Percentiles rank a stretch among this genome's conserved stretches.
phyloP scores from a whole-genome alignment of 2,329 filamentous ascomycete genomes.

The Penicillium corylophilum region DNA sequence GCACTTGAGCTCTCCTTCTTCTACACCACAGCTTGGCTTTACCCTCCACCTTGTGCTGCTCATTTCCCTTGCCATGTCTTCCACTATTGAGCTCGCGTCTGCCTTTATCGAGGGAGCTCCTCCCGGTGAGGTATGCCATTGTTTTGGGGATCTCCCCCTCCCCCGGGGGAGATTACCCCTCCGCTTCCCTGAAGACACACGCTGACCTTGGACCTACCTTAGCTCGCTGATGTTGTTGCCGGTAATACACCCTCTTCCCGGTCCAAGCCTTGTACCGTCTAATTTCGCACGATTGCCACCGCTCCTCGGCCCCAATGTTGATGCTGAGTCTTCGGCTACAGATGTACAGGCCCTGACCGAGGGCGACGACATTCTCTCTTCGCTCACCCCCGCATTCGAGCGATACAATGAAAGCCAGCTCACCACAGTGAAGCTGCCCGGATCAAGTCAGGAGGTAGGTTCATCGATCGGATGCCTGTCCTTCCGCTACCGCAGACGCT shows the following conservation, averaged over 20 bases:
- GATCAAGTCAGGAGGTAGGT: constrained; percentile 72
- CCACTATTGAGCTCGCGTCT: constrained; percentile 63
- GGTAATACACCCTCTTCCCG: constrained; percentile 53
- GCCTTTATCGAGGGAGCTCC: constrained; percentile 93
- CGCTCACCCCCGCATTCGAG: constrained; percentile 79
- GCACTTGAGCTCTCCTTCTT: constrained; percentile 13
- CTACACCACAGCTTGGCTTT: constrained; percentile 12
- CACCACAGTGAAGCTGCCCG: constrained; percentile 82
- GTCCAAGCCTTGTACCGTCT: constrained; percentile 2
- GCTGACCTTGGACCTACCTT: constrained; percentile 20
- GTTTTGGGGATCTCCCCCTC: constrained; percentile 5
- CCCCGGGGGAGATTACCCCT: constrained; percentile 6
- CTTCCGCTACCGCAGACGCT: constrained; percentile 6
- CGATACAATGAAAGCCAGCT: constrained; percentile 98
- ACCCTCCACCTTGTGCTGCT: background rate
- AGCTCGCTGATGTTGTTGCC: constrained; percentile 86
- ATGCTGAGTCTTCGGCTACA: constrained; percentile 41
- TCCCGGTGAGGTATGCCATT: constrained; percentile 77
- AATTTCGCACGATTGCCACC: background rate
- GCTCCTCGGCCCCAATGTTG: constrained; percentile 8
- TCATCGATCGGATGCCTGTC: background rate
- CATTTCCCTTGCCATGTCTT: constrained; percentile 37
- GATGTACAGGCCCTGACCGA: constrained; percentile 88
- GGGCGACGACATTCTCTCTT: constrained; percentile 64
- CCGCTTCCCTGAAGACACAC: constrained; percentile 25